A percentile compares a stretch with the other conserved stretches of the same genome.
Conservation (phyloP, 495 filamentous ascomycete species). For the Talaromyces proteolyticus region DNA sequence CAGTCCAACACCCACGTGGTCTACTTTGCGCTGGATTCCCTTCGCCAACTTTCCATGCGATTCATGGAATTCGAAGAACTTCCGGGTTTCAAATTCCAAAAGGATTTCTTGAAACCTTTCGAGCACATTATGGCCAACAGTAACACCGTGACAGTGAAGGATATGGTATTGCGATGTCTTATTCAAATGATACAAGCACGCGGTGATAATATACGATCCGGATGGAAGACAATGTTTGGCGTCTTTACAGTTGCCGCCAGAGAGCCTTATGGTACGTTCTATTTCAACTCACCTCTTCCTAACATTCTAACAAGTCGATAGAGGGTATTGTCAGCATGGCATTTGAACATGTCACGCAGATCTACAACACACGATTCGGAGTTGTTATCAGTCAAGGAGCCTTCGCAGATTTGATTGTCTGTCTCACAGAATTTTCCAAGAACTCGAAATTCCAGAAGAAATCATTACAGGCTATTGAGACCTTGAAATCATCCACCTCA, state of each 20-base stretch:
- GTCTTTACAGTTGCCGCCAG: slow-evolving; percentile 94
- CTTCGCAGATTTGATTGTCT: slow-evolving; percentile 94
- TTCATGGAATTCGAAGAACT: slow-evolving; percentile 98
- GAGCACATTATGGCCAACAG: slow-evolving; percentile 96
- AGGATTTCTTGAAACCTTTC: slow-evolving; percentile 97
- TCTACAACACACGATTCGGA: slow-evolving; percentile 97
- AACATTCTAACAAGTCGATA: slow-evolving; percentile 25
- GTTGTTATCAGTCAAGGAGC: slow-evolving; percentile 94
- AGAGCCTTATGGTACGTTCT: slow-evolving; percentile 68
- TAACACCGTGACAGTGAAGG: slow-evolving; percentile 83
- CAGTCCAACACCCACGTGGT: slow-evolving; percentile 93
- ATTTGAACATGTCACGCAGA: slow-evolving; percentile 92
- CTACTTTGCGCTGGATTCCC: slow-evolving; percentile 91
- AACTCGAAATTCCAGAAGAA: slow-evolving; percentile 98
- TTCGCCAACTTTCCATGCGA: slow-evolving; percentile 93
- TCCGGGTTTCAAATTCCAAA: slow-evolving; percentile 98
- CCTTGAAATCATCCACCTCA: slow-evolving; percentile 80
- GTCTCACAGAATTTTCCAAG: slow-evolving; percentile 96
- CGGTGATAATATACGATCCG: slow-evolving; percentile 92
- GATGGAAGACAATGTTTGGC: slow-evolving; percentile 99
- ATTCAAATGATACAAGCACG: slow-evolving; percentile 98
- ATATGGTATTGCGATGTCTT: slow-evolving; percentile 94
- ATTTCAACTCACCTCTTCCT: neutral
- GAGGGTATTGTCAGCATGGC: slow-evolving; percentile 95
- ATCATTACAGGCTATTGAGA: slow-evolving; percentile 92